A percentile compares a stretch with the other conserved stretches of the same genome.
phyloP scores from a whole-genome alignment of 108 stramenopile genomes.

The Nannochloropsis gaditana region DNA sequence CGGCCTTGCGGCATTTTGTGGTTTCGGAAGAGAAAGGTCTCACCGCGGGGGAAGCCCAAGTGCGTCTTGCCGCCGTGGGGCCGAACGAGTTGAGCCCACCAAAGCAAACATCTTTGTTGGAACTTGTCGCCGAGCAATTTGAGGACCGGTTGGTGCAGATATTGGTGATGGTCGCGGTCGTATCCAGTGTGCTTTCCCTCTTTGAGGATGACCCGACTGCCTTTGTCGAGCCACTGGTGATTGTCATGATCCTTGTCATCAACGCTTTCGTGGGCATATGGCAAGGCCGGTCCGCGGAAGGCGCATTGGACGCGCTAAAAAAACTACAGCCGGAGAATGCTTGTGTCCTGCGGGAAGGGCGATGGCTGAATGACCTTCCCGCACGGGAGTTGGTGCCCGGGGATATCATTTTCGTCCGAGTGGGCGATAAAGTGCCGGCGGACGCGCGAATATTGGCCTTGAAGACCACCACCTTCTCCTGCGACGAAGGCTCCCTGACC shows the following conservation, averaged over 20 bases:
- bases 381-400: slow-evolving; percentile 78
- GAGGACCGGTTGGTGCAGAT: slow-evolving; percentile 59
- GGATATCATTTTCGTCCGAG: slow-evolving; percentile 75
- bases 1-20: neutral
- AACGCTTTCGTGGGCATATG: slow-evolving; percentile 95
- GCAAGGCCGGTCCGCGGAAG: slow-evolving; percentile 79
- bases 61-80: neutral
- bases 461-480: slow-evolving; percentile 55
- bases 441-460: slow-evolving; percentile 68
- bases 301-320: slow-evolving; percentile 80
- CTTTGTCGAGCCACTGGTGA: slow-evolving; percentile 86
- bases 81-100: neutral
- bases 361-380: slow-evolving; percentile 45
- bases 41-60: neutral
- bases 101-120: neutral
- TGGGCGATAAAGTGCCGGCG: slow-evolving; percentile 91
- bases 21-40: neutral
- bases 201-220: slow-evolving; percentile 63
- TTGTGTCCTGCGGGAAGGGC: slow-evolving; percentile 69
- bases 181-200: slow-evolving; percentile 52
- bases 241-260: slow-evolving; percentile 80
- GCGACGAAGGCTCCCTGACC: slow-evolving; percentile 57
- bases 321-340: slow-evolving; percentile 73
- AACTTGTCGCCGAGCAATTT: slow-evolving; percentile 57
- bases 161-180: slow-evolving; percentile 56